These are phyloP conservation scores for Byssothecium circinans DNA, from an alignment of 2,329 filamentous ascomycete genomes.

Conservation along the genomic window DNA sequence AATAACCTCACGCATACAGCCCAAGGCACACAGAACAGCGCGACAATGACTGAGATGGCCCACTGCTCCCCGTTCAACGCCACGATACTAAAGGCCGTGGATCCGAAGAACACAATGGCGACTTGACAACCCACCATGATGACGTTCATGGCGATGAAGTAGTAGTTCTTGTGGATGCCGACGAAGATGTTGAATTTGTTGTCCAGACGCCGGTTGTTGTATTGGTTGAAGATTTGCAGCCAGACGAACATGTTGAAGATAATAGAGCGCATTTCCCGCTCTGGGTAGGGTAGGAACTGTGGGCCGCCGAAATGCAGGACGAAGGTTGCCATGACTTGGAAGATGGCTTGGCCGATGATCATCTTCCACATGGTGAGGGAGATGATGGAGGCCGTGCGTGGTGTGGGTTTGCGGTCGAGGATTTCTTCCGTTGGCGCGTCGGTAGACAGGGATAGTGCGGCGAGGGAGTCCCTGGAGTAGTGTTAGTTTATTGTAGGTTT, in stretches of 20 bases:
- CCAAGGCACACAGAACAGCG: slow-evolving; percentile 54
- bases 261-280: slow-evolving; percentile 56
- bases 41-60: slow-evolving; percentile 57
- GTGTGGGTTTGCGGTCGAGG: slow-evolving; percentile 85
- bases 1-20: slow-evolving; percentile 54
- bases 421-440: slow-evolving; percentile 94
- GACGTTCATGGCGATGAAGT: slow-evolving; percentile 59
- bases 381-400: slow-evolving; percentile 86
- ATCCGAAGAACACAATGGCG: slow-evolving; percentile 59
- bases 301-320: slow-evolving; percentile 62
- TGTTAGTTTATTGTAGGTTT: slow-evolving; percentile 4
- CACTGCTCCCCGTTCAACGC: slow-evolving; percentile 55
- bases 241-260: slow-evolving; percentile 72
- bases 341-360: slow-evolving; percentile 63
- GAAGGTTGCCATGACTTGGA: slow-evolving; percentile 59
- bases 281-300: slow-evolving; percentile 56
- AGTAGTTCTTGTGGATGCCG: slow-evolving; percentile 58
- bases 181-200: slow-evolving; percentile 64
- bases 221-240: slow-evolving; percentile 71
- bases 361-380: slow-evolving; percentile 62
- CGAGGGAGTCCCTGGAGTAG: slow-evolving; percentile 69
- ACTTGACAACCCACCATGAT: slow-evolving; percentile 62
- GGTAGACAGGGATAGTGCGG: slow-evolving; percentile 91
- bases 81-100: slow-evolving; percentile 56
- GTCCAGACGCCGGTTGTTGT: slow-evolving; percentile 65